Percentiles rank a stretch among this genome's conserved stretches.
Evolutionary conservation across 495 filamentous ascomycete genomes (phyloP).

Genomic region (Trichoderma orchidacearum): DNA sequence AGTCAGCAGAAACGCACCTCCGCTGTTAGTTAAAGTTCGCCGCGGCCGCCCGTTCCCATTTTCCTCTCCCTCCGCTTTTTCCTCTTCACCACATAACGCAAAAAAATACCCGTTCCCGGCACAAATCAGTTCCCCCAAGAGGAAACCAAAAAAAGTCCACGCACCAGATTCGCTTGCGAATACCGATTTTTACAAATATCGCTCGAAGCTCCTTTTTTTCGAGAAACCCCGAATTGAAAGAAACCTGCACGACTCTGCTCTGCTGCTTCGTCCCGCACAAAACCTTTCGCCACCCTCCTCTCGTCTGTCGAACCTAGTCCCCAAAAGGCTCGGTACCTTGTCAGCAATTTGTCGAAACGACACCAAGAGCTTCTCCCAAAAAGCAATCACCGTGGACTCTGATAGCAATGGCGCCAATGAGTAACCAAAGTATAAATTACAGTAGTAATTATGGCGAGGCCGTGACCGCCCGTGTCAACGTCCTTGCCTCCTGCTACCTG

Average conservation of each 20-base stretch:
- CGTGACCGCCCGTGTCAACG: conserved; percentile 43
- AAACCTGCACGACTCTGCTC: too few species aligned
- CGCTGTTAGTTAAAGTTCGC: background rate
- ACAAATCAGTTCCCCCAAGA: too few species aligned
- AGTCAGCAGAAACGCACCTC: background rate
- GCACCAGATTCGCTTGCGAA: background rate
- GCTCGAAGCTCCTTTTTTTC: background rate
- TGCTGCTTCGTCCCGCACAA: background rate
- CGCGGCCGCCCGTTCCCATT: background rate
- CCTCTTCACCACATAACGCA: too few species aligned
- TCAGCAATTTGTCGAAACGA: background rate
- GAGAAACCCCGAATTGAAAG: background rate
- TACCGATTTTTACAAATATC: background rate
- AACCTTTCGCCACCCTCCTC: background rate
- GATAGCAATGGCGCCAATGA: conserved; percentile 42
- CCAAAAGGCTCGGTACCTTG: background rate
- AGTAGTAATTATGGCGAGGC: conserved; percentile 55
- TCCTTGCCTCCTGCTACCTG: conserved; percentile 78
- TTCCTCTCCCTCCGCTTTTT: background rate
- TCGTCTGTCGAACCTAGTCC: background rate
- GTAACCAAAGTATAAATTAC: conserved; percentile 53
- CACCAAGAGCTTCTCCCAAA: background rate
- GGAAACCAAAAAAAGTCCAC: too few species aligned
- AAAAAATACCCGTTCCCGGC: background rate
- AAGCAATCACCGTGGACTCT: background rate